Percentiles rank a stretch among this genome's conserved stretches.
These are phyloP conservation scores for Fusarium chaquense DNA, from an alignment of 2,329 filamentous ascomycete genomes.

Conservation along the genomic window DNA sequence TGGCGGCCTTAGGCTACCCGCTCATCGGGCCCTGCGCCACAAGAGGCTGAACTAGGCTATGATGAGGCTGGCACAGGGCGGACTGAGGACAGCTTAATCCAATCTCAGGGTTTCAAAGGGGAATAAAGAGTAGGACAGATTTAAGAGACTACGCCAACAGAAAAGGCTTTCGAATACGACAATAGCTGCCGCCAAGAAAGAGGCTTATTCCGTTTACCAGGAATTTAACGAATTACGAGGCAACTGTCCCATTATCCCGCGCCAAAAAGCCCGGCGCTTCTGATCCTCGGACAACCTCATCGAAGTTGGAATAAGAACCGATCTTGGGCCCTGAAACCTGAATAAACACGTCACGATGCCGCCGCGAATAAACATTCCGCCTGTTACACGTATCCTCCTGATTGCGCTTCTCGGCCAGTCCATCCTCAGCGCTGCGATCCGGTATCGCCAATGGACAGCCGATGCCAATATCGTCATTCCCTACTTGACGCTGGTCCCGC, in stretches of 20 bases:
- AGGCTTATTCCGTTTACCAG: neutral
- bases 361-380: conserved; percentile 89
- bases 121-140: conserved; percentile 23
- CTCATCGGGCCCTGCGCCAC: conserved; percentile 9
- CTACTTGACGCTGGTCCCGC: conserved; percentile 88
- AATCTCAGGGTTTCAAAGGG: conserved; percentile 38
- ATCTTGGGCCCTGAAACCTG: conserved; percentile 11
- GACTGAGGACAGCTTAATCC: conserved; percentile 40
- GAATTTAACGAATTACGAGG: neutral
- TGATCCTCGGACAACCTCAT: conserved; percentile 11
- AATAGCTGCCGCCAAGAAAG: conserved; percentile 8
- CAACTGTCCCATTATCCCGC: conserved; percentile 2
- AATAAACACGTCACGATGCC: conserved; percentile 68
- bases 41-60: conserved; percentile 30
- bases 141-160: conserved; percentile 24
- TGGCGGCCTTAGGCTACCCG: conserved; percentile 38
- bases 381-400: conserved; percentile 86
- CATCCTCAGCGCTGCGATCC: conserved; percentile 82
- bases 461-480: conserved; percentile 78
- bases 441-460: conserved; percentile 75
- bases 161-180: conserved; percentile 13
- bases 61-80: conserved; percentile 37
- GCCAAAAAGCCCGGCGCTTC: conserved; percentile 11
- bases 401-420: conserved; percentile 81
- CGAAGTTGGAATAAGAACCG: conserved; percentile 20